Evolutionary conservation across 371 early-diverging fungal species (phyloP).

Genomic region (Mortierella sp.): DNA sequence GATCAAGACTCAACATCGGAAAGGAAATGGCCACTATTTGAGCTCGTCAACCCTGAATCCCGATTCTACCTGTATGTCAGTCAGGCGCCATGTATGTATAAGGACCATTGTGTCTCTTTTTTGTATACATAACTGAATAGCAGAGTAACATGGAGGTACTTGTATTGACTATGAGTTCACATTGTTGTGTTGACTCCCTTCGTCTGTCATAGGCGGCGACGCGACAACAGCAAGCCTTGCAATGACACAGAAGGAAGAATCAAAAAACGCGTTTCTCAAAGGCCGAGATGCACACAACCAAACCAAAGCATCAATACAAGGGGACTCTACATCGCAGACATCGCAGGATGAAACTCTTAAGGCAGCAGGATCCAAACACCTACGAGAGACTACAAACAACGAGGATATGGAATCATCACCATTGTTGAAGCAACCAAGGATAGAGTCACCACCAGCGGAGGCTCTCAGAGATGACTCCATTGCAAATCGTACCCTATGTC

Average conservation of each 20-base stretch:
- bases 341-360: background rate
- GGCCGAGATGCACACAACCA: constrained; percentile 2
- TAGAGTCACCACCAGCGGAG: background rate
- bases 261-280: constrained; percentile 34
- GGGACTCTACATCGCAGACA: background rate
- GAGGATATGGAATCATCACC: background rate
- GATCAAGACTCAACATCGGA: background rate
- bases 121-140: too few relatives aligned
- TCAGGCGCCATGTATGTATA: constrained; percentile 75
- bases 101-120: background rate
- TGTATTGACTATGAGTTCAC: too few relatives aligned
- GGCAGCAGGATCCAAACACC: constrained; percentile 15
- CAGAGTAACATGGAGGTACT: too few relatives aligned
- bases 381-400: background rate
- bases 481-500: too few relatives aligned
- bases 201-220: constrained; percentile 70
- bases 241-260: constrained; percentile 61
- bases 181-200: background rate
- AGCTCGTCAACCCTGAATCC: constrained; percentile 21
- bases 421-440: constrained; percentile 2
- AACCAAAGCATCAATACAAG: background rate
- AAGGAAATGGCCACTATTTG: constrained; percentile 13
- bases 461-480: background rate
- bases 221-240: constrained; percentile 76
- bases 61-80: constrained; percentile 81